Evolutionary conservation across 176 grass and related monocot species (phyloP), one percentile per base, ranked within the genome.

Genomic region (Saccharum spontaneum): DNA sequence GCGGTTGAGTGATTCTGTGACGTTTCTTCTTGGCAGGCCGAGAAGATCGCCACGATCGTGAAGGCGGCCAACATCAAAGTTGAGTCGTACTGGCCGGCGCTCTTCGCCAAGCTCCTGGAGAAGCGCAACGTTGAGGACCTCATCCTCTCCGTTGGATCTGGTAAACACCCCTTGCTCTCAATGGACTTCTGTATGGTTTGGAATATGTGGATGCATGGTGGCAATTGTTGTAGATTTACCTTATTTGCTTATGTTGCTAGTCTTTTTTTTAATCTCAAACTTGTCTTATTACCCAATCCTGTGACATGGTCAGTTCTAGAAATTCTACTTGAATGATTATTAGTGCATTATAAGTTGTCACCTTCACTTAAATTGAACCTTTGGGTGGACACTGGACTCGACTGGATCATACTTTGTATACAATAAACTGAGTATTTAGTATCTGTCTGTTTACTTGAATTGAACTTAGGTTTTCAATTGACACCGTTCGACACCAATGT

Each of bases 81-180:
- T 0, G 93, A 98, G 52, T 77, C 91, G 20, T 98, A 93, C 89
- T 98, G 95, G 95, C 85, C 91, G 0, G 40, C 87, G 2, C 92
- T 98, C 69, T 98, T 98, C 84, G 89, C 89, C 67, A 98, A 95
- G 85, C 92, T 98, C 30, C 87, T 98, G 0, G 73, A 89, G 85
- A 91, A 67, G 73, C 77, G 95, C 37, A 95, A 67, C 87, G 93
- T 93, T 1, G 93, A 88, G 3, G 95, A 98, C 48, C 90, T 98
- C 61, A 93, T 95, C 69, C 80, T 88, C 62, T 91, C 89, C 52
- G 87, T 93, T 4, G 92, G 95, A 90, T 93, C 91, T 57, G 95
- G 95, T 98, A 92, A 67, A 12, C 0, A 2, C 8, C 20, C 9
- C 6, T 26, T 9, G 7, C 12, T 59, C 3, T 65, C 5, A 0